These are phyloP conservation scores for Hyaloperonospora arabidopsidis DNA, from an alignment of 352 stramenopile species.

Conservation along the genomic window DNA sequence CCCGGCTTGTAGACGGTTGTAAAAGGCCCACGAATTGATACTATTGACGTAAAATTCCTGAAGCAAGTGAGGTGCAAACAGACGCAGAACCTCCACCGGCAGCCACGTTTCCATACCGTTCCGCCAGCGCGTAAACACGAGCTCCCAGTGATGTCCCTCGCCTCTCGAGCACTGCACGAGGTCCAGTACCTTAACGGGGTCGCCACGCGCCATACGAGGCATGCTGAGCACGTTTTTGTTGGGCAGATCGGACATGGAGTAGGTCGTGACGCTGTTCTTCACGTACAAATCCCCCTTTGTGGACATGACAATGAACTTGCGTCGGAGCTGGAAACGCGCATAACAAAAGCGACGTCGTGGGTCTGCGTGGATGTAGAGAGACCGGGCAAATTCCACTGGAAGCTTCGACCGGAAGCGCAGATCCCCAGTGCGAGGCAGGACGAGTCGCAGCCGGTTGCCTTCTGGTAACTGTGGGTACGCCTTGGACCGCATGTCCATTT, in stretches of 20 bases:
- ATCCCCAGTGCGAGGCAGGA: slow-evolving; percentile 50
- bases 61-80: slow-evolving; percentile 34
- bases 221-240: slow-evolving; percentile 42
- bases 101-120: slow-evolving; percentile 63
- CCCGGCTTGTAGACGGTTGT: slow-evolving; percentile 32
- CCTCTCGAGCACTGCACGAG: slow-evolving; percentile 50
- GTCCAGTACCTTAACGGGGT: slow-evolving; percentile 64
- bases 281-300: slow-evolving; percentile 58
- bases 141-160: slow-evolving; percentile 48
- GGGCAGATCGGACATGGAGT: slow-evolving; percentile 38
- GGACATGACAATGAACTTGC: slow-evolving; percentile 73
- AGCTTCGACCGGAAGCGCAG: slow-evolving; percentile 46
- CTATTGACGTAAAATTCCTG: slow-evolving; percentile 74
- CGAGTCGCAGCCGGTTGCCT: slow-evolving; percentile 29
- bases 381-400: slow-evolving; percentile 36
- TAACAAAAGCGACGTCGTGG: slow-evolving; percentile 40
- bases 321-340: slow-evolving; percentile 44
- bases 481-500: slow-evolving; percentile 55
- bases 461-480: slow-evolving; percentile 51
- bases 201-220: slow-evolving; percentile 39
- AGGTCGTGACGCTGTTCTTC: slow-evolving; percentile 28
- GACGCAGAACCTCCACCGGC: slow-evolving; percentile 47
- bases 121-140: slow-evolving; percentile 62
- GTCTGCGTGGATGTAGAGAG: slow-evolving; percentile 48
- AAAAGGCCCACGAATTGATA: slow-evolving; percentile 68